phyloP scores from a whole-genome alignment of 345 rosid species.

The Isatis tinctoria region DNA sequence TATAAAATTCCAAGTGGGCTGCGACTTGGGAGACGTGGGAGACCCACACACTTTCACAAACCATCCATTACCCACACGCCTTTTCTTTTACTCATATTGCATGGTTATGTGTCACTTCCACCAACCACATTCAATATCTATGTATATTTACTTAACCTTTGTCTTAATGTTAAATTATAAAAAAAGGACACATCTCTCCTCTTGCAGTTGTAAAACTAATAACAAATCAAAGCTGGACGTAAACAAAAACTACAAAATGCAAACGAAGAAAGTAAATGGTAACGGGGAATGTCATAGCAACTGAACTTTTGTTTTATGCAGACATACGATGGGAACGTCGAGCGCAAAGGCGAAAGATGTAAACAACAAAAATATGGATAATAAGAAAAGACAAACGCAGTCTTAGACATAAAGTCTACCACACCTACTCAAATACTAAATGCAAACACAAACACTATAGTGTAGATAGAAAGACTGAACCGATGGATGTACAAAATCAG shows the following conservation, averaged over 20 bases:
- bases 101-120: constrained; percentile 30
- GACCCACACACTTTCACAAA: constrained; percentile 32
- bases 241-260: not conserved
- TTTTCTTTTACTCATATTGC: constrained; percentile 9
- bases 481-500: no score
- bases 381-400: not conserved
- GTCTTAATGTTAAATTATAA: not conserved
- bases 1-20: constrained; percentile 33
- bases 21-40: constrained; percentile 24
- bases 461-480: no score
- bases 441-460: no score
- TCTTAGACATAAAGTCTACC: no score
- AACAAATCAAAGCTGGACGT: not conserved
- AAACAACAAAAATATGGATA: not conserved
- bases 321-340: no score
- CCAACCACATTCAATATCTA: constrained; percentile 18
- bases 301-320: not conserved
- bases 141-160: constrained; percentile 19
- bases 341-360: not conserved
- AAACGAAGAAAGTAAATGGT: not conserved
- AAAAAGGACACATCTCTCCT: not conserved
- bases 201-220: not conserved
- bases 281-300: not conserved
- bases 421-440: no score
- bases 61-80: constrained; percentile 19